These are phyloP conservation scores for Ophiostoma sp. DNA, from an alignment of 2,329 filamentous ascomycete genomes.

Conservation along the genomic window DNA sequence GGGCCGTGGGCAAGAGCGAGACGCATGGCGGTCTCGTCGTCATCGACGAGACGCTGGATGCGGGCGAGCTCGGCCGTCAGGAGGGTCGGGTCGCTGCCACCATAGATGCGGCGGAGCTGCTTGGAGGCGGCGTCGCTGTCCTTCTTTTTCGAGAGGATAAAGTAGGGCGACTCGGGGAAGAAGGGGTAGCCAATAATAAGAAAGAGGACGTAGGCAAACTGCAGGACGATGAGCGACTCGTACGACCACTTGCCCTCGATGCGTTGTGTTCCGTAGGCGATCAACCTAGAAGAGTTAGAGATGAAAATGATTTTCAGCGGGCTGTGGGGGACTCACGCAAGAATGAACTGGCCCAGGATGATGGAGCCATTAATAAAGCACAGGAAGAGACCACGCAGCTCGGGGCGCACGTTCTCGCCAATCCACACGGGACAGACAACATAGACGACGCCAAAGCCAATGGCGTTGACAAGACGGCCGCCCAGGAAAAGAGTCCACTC, in stretches of 20 bases:
- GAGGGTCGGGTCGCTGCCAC: background rate
- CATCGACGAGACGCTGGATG: conserved; percentile 6
- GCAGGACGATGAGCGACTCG: conserved; percentile 8
- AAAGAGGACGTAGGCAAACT: background rate
- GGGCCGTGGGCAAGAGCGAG: background rate
- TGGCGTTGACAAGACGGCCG: conserved; percentile 7
- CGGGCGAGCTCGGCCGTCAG: background rate
- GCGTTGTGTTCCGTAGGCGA: background rate
- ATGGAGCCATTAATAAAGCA: conserved; percentile 17
- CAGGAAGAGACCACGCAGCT: conserved; percentile 13
- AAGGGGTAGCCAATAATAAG: conserved; percentile 10
- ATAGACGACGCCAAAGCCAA: conserved; percentile 11
- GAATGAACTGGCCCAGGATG: conserved; percentile 11
- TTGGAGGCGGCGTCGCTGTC: background rate
- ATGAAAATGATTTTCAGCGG: background rate
- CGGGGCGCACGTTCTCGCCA: conserved; percentile 18
- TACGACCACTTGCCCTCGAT: conserved; percentile 17
- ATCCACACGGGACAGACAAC: conserved; percentile 12
- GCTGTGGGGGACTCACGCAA: background rate
- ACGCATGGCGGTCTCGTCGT: background rate
- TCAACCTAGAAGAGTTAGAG: background rate
- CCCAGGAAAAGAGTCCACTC: conserved; percentile 13
- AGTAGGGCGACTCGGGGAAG: conserved; percentile 20
- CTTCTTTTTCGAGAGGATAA: background rate
- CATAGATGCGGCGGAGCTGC: background rate